Conservation (phyloP, 345 rosid genomes). For the Dipteronia sinensis region DNA sequence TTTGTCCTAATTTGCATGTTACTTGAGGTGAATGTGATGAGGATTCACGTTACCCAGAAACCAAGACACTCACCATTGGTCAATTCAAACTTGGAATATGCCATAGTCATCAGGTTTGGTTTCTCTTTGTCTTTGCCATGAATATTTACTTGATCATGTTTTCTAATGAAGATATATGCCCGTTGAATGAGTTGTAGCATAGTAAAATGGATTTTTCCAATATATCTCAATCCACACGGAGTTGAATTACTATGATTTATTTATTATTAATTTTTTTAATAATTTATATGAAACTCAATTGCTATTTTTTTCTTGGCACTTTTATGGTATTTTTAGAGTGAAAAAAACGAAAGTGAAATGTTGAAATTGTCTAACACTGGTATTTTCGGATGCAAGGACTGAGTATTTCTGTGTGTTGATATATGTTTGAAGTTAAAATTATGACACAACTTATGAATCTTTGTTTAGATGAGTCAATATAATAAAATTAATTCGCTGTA, state of each 20-base stretch:
- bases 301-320: neutral
- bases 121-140: constrained; percentile 7
- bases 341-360: neutral
- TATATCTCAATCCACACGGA: neutral
- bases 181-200: neutral
- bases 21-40: constrained; percentile 47
- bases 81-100: constrained; percentile 45
- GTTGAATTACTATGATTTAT: neutral
- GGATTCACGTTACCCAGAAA: constrained; percentile 42
- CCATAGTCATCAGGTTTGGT: constrained; percentile 50
- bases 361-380: neutral
- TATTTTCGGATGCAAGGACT: neutral
- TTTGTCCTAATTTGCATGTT: constrained; percentile 42
- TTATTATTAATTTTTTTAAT: neutral
- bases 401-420: neutral
- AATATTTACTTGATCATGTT: neutral
- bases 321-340: neutral
- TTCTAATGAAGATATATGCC: constrained; percentile 1
- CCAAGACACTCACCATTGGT: constrained; percentile 41
- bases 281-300: neutral
- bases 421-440: neutral
- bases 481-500: neutral
- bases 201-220: neutral
- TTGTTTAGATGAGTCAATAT: neutral
- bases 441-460: neutral